Conservation (phyloP, 495 filamentous ascomycete species). For the Hypoxylon lienhwacheense region DNA sequence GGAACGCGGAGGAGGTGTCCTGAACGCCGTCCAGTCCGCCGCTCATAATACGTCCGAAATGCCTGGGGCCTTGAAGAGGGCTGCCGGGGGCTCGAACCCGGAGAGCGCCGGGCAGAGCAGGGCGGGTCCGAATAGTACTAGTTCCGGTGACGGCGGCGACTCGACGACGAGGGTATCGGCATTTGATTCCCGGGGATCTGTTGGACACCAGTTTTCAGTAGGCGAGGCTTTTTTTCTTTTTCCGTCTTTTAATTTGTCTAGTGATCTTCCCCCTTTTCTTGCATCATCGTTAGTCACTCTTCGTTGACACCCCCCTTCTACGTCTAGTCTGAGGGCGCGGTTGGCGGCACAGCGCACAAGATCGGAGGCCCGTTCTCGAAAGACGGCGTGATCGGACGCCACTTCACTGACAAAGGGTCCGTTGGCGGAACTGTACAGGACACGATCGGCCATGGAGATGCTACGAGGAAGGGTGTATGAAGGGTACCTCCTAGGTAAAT, state of each 20-base stretch:
- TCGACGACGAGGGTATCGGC: slow-evolving; percentile 28
- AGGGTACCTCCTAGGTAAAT: background rate
- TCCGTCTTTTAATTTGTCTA: background rate
- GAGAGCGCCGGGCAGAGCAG: slow-evolving; percentile 1
- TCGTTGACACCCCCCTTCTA: background rate
- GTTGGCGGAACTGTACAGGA: slow-evolving; percentile 52
- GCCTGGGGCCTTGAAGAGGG: slow-evolving; percentile 7
- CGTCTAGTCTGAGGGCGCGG: slow-evolving; percentile 49
- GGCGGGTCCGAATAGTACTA: slow-evolving; percentile 7
- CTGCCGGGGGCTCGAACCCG: slow-evolving; percentile 1
- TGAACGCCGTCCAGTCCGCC: slow-evolving; percentile 11
- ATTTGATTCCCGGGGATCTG: slow-evolving; percentile 41
- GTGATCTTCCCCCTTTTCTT: background rate
- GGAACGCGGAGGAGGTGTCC: slow-evolving; percentile 10
- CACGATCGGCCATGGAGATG: slow-evolving; percentile 20
- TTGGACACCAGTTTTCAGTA: slow-evolving; percentile 46
- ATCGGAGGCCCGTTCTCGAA: slow-evolving; percentile 58
- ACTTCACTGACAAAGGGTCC: slow-evolving; percentile 52
- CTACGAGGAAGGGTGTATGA: slow-evolving; percentile 17
- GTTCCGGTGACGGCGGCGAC: slow-evolving; percentile 1
- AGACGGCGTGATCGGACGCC: slow-evolving; percentile 51
- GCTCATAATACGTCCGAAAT: slow-evolving; percentile 2
- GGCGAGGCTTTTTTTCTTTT: background rate
- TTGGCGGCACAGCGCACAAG: slow-evolving; percentile 54
- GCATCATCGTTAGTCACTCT: background rate